Evolutionary conservation across 176 grass and related monocot species (phyloP).

Genomic region (Carex littledalei): DNA sequence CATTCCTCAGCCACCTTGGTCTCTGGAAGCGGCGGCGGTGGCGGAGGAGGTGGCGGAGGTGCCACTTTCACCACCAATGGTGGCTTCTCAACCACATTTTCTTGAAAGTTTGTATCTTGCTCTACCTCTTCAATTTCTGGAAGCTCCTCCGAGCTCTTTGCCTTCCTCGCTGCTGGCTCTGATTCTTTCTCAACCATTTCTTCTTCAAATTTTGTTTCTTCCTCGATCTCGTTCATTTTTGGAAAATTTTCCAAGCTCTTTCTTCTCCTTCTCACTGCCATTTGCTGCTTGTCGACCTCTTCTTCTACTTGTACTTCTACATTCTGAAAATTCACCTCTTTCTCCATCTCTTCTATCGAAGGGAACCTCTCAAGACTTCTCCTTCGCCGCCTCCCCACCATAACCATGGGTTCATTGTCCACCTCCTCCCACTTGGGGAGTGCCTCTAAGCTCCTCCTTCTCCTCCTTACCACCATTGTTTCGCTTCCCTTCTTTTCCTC

Average conservation of each 20-base stretch:
- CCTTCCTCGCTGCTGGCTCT: neutral
- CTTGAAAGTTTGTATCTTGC: slow-evolving; percentile 15
- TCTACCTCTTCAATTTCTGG: slow-evolving; percentile 23
- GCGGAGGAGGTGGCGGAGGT: slow-evolving; percentile 42
- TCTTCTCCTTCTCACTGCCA: slow-evolving; percentile 12
- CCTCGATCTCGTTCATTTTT: slow-evolving; percentile 15
- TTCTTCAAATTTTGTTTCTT: neutral
- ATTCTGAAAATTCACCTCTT: neutral
- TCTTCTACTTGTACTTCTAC: neutral
- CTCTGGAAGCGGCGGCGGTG: slow-evolving; percentile 29
- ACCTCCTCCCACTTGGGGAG: slow-evolving; percentile 1
- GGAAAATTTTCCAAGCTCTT: slow-evolving; percentile 16
- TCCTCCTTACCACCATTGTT: slow-evolving; percentile 26
- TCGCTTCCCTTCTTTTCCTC: slow-evolving; percentile 9
- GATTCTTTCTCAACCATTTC: neutral
- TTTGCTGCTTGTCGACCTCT: neutral
- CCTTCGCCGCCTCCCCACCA: neutral
- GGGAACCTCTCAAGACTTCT: slow-evolving; percentile 26
- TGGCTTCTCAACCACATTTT: slow-evolving; percentile 26
- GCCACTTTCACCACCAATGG: slow-evolving; percentile 18
- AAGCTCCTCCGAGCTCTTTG: slow-evolving; percentile 14
- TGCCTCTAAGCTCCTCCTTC: slow-evolving; percentile 36
- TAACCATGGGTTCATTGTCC: neutral
- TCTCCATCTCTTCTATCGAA: slow-evolving; percentile 7
- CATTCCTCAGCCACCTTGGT: slow-evolving; percentile 19